A percentile compares a stretch with the other conserved stretches of the same genome.
Conservation (phyloP, 2,329 filamentous ascomycete species). For the Exophiala phaeomuriformis region DNA sequence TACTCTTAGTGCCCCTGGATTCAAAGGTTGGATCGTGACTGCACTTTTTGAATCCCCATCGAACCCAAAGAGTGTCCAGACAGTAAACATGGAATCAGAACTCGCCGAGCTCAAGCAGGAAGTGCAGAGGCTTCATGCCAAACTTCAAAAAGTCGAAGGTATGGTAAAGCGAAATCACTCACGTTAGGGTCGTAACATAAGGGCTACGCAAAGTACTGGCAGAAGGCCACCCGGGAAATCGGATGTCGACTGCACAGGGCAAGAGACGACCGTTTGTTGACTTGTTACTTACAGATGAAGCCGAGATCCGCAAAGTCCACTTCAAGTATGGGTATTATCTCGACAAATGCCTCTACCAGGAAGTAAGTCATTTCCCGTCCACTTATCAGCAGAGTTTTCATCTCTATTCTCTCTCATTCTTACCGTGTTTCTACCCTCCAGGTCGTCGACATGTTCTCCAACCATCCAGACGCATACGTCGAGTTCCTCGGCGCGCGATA, state of each 20-base stretch:
- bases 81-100: slow-evolving; percentile 14
- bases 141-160: slow-evolving; percentile 21
- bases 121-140: slow-evolving; percentile 17
- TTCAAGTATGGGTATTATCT: slow-evolving; percentile 55
- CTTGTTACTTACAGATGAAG: slow-evolving; percentile 40
- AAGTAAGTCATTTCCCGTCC: slow-evolving; percentile 33
- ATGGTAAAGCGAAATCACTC: not conserved
- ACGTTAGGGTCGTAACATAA: too few relatives aligned
- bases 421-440: slow-evolving; percentile 15
- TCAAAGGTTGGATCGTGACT: too few relatives aligned
- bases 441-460: slow-evolving; percentile 46
- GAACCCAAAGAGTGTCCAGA: too few relatives aligned
- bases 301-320: slow-evolving; percentile 49
- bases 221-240: too few relatives aligned
- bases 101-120: slow-evolving; percentile 17
- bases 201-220: too few relatives aligned
- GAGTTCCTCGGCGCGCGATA: slow-evolving; percentile 52
- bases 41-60: too few relatives aligned
- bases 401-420: not conserved
- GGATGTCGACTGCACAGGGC: not conserved
- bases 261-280: not conserved
- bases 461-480: slow-evolving; percentile 49
- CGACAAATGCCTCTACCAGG: slow-evolving; percentile 53
- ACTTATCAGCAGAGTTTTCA: too few relatives aligned
- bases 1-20: too few relatives aligned